Base-by-base conservation (phyloP, 176 grass and related monocot genomes). In the Poa annua region DNA sequence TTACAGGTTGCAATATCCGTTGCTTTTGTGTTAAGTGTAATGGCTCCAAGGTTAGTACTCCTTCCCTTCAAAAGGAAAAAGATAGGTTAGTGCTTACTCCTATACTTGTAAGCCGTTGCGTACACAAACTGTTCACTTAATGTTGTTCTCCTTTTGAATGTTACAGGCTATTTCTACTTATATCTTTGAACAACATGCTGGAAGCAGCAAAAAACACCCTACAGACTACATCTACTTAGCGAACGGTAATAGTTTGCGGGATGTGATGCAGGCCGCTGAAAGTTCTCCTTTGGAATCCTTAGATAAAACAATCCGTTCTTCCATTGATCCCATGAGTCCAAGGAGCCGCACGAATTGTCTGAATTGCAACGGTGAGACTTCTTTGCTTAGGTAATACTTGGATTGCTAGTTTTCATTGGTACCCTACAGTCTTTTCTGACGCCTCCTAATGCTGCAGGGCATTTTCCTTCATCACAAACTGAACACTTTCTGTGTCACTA, bases 131-230 rank as follows among this genome's bases (percentile, higher is more conserved):
- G 25, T 55, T 67, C 81, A 72, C 67, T 11, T 91, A 54, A 55
- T 68, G 25, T 19, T n/a, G 69, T 54, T 83, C 35, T 53, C 41
- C 32, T 53, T 88, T 77, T 54, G 26, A 56, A 59, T 66, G 33
- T 88, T 50, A 83, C 92, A 94, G 92, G 83, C 61, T 84, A 64
- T 94, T 80, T 92, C 87, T 32, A 79, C 89, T 36, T 89, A 85
- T 85, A 74, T 81, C 59, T 94, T 94, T 38, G 92, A 95, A 41
- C 79, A 74, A 88, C 90, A 95, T 90, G 90, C 93, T 67, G 93
- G 93, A 72, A 95, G 93, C 85, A 88, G 21, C 57, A 92, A 92
- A 78, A 92, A 92, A 64, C 93, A 95, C 79, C 90, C 93, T 76
- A 78, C 93, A 48, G 93, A 95, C 34, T 75, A 83, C 62, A 94